These are phyloP conservation scores for Diaporthe vaccinii DNA, from an alignment of 2,329 filamentous ascomycete genomes.

Conservation along the genomic window DNA sequence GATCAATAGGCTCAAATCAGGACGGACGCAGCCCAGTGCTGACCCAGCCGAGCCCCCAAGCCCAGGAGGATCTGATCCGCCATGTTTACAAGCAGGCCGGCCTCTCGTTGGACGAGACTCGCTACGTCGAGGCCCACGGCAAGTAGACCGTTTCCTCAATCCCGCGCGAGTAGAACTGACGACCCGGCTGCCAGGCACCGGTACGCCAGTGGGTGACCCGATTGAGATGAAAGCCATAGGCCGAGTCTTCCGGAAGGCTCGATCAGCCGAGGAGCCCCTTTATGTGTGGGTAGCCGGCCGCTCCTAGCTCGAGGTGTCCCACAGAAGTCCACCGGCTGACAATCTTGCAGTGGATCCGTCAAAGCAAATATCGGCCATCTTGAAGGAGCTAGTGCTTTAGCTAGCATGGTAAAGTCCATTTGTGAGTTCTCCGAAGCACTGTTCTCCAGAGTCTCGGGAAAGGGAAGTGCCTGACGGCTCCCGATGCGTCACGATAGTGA, in stretches of 20 bases:
- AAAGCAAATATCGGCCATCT: constrained; percentile 46
- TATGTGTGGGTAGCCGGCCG: constrained; percentile 37
- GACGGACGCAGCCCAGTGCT: constrained; percentile 57
- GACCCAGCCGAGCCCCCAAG: constrained; percentile 52
- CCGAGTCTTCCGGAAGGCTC: constrained; percentile 31
- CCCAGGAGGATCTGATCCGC: constrained; percentile 50
- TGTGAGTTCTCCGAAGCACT: background rate
- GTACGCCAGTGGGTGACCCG: constrained; percentile 39
- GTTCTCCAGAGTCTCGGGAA: background rate
- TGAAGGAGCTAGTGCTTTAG: constrained; percentile 42
- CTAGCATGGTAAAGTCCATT: constrained; percentile 44
- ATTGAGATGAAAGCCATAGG: constrained; percentile 39
- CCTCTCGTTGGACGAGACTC: constrained; percentile 34
- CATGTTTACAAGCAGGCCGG: constrained; percentile 45
- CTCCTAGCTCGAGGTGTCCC: background rate
- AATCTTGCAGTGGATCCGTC: constrained; percentile 39
- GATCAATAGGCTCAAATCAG: constrained; percentile 49
- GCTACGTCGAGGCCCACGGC: constrained; percentile 46
- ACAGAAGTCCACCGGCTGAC: background rate
- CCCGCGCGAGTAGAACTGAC: background rate
- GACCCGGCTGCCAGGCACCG: constrained; percentile 23
- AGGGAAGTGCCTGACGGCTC: background rate
- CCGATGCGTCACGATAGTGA: background rate
- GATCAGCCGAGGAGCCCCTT: constrained; percentile 37
- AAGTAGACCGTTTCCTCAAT: constrained; percentile 1